A percentile compares a stretch with the other conserved stretches of the same genome.
Conservation (phyloP, 257 asterid species). For the Lithospermum erythrorhizon region DNA sequence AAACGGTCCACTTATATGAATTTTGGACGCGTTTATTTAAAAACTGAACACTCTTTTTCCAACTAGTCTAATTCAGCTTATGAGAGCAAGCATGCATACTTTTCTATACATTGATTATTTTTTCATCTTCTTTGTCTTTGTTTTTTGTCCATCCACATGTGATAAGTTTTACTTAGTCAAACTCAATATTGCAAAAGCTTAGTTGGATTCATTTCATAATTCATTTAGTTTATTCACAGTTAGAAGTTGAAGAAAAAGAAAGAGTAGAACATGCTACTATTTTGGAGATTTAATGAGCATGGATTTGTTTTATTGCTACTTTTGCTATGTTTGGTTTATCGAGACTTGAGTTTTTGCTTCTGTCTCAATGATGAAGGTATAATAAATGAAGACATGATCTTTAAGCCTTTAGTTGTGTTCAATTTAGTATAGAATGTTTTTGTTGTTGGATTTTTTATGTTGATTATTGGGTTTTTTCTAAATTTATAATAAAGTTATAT, state of each 20-base stretch:
- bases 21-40: background rate
- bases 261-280: slow-evolving; percentile 16
- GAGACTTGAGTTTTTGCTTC: slow-evolving; percentile 18
- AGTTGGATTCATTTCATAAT: slow-evolving; percentile 6
- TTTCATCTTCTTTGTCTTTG: background rate
- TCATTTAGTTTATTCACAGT: slow-evolving; percentile 14
- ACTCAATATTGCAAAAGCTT: slow-evolving; percentile 18
- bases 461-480: background rate
- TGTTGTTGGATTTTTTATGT: background rate
- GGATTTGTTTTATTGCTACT: slow-evolving; percentile 10
- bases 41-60: slow-evolving; percentile 1
- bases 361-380: slow-evolving; percentile 63
- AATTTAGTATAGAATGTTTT: background rate
- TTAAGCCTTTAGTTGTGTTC: too few relatives aligned
- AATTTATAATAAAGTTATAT: background rate
- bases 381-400: background rate
- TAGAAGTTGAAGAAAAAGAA: background rate
- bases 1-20: background rate
- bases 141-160: background rate
- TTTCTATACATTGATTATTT: background rate
- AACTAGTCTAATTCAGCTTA: slow-evolving; percentile 12
- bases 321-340: slow-evolving; percentile 15
- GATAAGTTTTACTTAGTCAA: slow-evolving; percentile 29
- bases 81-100: background rate
- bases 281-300: slow-evolving; percentile 17